phyloP scores from a whole-genome alignment of 78 protist species.

The Mantamonas sphyraenae region DNA sequence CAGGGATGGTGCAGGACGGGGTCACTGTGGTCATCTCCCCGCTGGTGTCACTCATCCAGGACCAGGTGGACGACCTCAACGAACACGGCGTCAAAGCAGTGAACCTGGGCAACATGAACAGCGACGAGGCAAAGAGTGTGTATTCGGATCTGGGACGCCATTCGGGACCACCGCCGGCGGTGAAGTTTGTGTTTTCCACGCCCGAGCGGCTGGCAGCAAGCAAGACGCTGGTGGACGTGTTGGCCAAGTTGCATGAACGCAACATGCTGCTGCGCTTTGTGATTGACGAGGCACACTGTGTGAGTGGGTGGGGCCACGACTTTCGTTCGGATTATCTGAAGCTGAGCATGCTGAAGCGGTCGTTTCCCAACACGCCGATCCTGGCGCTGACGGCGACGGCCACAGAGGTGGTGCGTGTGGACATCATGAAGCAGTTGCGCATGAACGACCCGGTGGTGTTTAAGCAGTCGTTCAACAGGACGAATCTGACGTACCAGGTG shows the following conservation, averaged over 20 bases:
- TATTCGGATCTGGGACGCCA: no score
- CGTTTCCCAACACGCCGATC: slow-evolving; percentile 28
- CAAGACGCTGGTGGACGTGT: neutral
- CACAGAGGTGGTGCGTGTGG: slow-evolving; percentile 35
- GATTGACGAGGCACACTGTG: slow-evolving; percentile 97
- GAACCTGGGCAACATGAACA: no score
- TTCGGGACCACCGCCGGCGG: no score
- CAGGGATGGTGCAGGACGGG: slow-evolving; percentile 55
- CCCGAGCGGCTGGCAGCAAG: slow-evolving; percentile 6
- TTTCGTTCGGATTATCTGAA: slow-evolving; percentile 78
- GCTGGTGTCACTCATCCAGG: slow-evolving; percentile 94
- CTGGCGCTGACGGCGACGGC: slow-evolving; percentile 75
- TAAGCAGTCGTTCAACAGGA: neutral
- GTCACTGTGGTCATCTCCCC: slow-evolving; percentile 92
- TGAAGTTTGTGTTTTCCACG: no score
- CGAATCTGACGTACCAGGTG: slow-evolving; percentile 1
- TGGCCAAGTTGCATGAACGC: slow-evolving; percentile 7
- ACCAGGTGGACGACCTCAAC: slow-evolving; percentile 68
- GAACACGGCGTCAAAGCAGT: neutral
- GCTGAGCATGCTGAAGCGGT: slow-evolving; percentile 23
- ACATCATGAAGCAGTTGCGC: slow-evolving; percentile 37
- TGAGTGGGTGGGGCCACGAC: slow-evolving; percentile 96
- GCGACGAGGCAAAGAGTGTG: no score
- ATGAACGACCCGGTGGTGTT: slow-evolving; percentile 29
- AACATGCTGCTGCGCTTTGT: slow-evolving; percentile 40